Conservation (phyloP, 495 filamentous ascomycete species). For the Daldinia grandis region DNA sequence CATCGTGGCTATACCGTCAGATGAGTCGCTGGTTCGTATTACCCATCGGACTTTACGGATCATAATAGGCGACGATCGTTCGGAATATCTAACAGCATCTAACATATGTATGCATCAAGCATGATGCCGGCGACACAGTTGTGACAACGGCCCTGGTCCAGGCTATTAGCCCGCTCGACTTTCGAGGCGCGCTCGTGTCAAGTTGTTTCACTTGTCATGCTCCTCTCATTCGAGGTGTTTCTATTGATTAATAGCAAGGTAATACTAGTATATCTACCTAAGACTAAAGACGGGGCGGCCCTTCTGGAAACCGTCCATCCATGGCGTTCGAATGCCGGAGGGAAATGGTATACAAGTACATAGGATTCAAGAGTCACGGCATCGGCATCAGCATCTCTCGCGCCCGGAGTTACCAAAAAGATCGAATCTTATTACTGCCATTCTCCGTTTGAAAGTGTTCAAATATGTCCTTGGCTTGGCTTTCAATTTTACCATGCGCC, state of each 20-base stretch:
- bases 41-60: constrained; percentile 34
- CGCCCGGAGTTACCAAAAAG: constrained; percentile 37
- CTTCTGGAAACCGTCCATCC: constrained; percentile 22
- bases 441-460: constrained; percentile 33
- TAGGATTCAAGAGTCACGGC: constrained; percentile 26
- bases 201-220: constrained; percentile 7
- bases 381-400: constrained; percentile 15
- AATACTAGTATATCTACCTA: constrained; percentile 5
- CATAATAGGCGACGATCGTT: constrained; percentile 16
- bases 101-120: background rate
- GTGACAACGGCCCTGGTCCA: background rate
- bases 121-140: background rate
- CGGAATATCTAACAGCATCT: constrained; percentile 4
- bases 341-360: constrained; percentile 2
- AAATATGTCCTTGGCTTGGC: constrained; percentile 36
- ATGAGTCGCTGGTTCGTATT: constrained; percentile 20
- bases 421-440: constrained; percentile 18
- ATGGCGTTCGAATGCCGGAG: constrained; percentile 11
- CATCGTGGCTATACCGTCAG: constrained; percentile 24
- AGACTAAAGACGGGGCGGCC: constrained; percentile 26
- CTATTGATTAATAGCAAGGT: constrained; percentile 13
- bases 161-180: background rate
- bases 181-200: background rate
- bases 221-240: background rate
- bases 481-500: constrained; percentile 34